phyloP scores from a whole-genome alignment of 2,329 filamentous ascomycete genomes.

The Coniochaeta sp. region DNA sequence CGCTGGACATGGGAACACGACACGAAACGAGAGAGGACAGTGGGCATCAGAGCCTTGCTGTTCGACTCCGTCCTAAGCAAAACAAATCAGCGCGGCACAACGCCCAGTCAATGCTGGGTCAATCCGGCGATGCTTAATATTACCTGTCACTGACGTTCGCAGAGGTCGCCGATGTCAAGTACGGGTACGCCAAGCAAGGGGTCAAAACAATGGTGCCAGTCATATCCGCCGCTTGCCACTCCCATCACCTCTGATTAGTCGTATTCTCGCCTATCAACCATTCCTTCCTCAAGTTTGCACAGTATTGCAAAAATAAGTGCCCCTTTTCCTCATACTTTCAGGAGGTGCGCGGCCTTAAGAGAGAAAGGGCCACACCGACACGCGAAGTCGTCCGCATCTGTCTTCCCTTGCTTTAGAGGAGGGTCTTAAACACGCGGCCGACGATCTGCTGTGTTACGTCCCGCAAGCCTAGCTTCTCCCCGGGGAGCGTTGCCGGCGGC shows the following conservation, averaged over 20 bases:
- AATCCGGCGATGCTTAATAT: no score
- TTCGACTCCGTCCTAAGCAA: not conserved
- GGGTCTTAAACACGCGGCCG: not conserved
- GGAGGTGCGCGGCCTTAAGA: no score
- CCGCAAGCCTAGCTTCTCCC: not conserved
- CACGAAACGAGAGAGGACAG: not conserved
- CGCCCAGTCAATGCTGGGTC: no score
- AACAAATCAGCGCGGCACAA: no score
- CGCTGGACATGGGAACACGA: not conserved
- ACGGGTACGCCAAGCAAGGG: not conserved
- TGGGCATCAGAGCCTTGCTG: not conserved
- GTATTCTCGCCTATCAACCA: not conserved
- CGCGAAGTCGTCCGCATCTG: not conserved
- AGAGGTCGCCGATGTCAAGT: not conserved
- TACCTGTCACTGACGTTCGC: no score
- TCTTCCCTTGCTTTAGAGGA: not conserved
- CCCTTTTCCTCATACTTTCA: not conserved
- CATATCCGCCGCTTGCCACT: not conserved
- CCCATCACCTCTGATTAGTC: not conserved
- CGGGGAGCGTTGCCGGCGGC: not conserved
- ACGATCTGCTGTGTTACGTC: not conserved
- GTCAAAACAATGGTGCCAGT: no score
- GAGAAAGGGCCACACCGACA: not conserved
- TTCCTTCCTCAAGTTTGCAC: not conserved
- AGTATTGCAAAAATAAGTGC: not conserved